Evolutionary conservation across 305 asterid species (phyloP).

Genomic region (Solanum hybrid): DNA sequence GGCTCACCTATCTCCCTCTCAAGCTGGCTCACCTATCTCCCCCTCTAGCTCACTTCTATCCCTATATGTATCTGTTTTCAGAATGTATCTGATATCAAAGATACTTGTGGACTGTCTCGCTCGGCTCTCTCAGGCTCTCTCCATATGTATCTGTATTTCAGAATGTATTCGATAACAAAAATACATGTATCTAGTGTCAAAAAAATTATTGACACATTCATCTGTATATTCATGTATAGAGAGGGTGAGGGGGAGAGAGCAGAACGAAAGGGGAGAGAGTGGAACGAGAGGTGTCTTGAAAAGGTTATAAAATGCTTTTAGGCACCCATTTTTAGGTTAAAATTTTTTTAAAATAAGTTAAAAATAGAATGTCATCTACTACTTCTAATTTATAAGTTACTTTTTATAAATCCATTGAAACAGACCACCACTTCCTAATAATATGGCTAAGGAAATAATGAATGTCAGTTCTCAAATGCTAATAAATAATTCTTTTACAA

Average conservation of each 20-base stretch:
- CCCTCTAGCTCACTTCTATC: too few relatives aligned
- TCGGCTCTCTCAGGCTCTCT: not conserved
- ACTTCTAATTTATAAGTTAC: too few relatives aligned
- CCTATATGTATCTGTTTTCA: too few relatives aligned
- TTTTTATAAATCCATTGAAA: too few relatives aligned
- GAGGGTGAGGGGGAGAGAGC: not conserved
- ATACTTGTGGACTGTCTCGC: not conserved
- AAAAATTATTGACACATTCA: not conserved
- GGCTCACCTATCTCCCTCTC: too few relatives aligned
- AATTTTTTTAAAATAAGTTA: too few relatives aligned
- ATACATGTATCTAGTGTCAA: not conserved
- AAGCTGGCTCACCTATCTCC: too few relatives aligned
- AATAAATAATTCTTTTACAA: not conserved
- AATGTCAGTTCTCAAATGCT: not conserved
- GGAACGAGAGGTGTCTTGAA: not conserved
- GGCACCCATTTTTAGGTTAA: not conserved
- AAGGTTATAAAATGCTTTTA: not conserved
- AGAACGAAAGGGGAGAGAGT: not conserved
- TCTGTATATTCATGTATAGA: not conserved
- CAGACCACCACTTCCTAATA: not conserved
- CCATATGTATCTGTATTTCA: not conserved
- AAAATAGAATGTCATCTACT: not conserved
- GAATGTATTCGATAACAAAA: not conserved
- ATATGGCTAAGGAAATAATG: not conserved
- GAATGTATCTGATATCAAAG: not conserved